phyloP scores from a whole-genome alignment of 306 rosid genomes.

The Pyrus pyrifolia region DNA sequence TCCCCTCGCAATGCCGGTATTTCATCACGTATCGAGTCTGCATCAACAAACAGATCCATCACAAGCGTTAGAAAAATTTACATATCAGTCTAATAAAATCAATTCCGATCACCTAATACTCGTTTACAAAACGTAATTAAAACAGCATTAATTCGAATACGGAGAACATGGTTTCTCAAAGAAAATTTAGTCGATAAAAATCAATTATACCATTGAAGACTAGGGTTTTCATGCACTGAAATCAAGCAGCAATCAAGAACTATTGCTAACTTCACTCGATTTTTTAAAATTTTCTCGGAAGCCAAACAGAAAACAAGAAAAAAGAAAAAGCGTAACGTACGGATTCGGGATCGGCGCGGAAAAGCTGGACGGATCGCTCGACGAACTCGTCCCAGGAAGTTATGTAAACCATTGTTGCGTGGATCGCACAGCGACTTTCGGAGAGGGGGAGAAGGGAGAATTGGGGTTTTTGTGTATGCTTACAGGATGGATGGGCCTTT shows the following conservation, averaged over 20 bases:
- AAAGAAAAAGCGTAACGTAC: conserved; percentile 20
- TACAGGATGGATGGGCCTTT: background rate
- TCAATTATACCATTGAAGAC: background rate
- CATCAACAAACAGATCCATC: conserved; percentile 14
- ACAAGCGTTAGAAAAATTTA: background rate
- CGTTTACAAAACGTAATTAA: background rate
- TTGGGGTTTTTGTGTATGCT: background rate
- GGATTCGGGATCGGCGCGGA: conserved; percentile 80
- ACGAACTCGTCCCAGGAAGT: conserved; percentile 73
- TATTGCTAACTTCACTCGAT: background rate
- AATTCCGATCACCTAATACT: background rate
- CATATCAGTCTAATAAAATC: background rate
- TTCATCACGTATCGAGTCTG: conserved; percentile 74
- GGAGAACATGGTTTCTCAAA: background rate
- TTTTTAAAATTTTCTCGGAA: conserved; percentile 8
- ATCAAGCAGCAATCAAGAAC: background rate
- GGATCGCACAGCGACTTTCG: conserved; percentile 1
- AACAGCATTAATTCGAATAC: background rate
- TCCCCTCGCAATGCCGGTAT: conserved; percentile 78
- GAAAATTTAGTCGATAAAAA: background rate
- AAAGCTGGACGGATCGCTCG: conserved; percentile 74
- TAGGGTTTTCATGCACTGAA: background rate
- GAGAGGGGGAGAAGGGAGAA: background rate
- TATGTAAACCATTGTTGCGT: conserved; percentile 51
- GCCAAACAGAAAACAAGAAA: conserved; percentile 1